phyloP scores from a whole-genome alignment of 768 basidiomycete species.

The Phylloporus sp. region DNA sequence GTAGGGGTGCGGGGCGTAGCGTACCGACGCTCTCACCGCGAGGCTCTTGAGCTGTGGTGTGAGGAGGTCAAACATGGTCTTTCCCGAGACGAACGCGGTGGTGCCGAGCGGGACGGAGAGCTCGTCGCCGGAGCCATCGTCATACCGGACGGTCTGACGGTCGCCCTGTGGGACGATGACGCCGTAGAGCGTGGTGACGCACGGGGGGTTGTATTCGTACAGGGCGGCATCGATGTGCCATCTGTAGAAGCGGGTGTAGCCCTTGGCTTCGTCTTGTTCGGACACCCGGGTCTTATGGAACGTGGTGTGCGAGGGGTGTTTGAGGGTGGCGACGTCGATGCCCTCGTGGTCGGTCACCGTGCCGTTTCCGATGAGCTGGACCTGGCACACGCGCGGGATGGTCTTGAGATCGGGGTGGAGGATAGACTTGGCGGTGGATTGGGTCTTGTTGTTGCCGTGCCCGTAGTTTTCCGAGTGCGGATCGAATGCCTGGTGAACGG shows the following conservation, averaged over 20 bases:
- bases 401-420: conserved; percentile 89
- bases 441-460: conserved; percentile 86
- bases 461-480: conserved; percentile 61
- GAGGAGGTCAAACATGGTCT: conserved; percentile 80
- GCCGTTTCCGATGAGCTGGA: conserved; percentile 91
- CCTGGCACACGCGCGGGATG: conserved; percentile 82
- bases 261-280: conserved; percentile 68
- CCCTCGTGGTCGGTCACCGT: conserved; percentile 78
- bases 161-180: conserved; percentile 66
- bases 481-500: conserved; percentile 62
- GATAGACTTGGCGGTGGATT: conserved; percentile 69
- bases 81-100: conserved; percentile 79
- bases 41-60: conserved; percentile 70
- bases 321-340: conserved; percentile 70
- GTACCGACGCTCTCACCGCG: conserved; percentile 71
- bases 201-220: conserved; percentile 73
- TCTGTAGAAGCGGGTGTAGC: conserved; percentile 84
- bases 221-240: conserved; percentile 93
- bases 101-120: conserved; percentile 80
- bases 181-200: conserved; percentile 82
- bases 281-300: conserved; percentile 83
- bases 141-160: conserved; percentile 66
- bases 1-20: conserved; percentile 83
- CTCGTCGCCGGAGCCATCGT: conserved; percentile 85
- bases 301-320: conserved; percentile 80